Evolutionary conservation across 805 yeast genomes (phyloP).

Genomic region (Myxozyma mucilagina): DNA sequence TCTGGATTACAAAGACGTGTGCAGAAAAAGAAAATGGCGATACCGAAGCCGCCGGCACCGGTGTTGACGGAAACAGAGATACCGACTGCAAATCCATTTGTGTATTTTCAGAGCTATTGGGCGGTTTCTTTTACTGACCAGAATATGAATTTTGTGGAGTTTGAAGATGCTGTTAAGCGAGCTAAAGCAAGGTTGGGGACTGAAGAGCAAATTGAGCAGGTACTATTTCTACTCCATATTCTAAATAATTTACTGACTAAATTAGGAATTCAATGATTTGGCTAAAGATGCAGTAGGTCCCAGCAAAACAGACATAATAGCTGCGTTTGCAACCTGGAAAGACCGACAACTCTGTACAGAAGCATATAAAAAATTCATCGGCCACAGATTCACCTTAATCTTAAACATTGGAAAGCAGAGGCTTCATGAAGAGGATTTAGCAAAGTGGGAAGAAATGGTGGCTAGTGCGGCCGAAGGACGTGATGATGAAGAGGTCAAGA

Average conservation of each 20-base stretch:
- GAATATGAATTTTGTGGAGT: constrained; percentile 5
- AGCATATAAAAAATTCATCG: constrained; percentile 3
- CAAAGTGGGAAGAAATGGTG: constrained; percentile 2
- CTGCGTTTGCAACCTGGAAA: constrained; percentile 3
- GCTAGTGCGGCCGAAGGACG: neutral
- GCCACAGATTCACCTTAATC: constrained; percentile 1
- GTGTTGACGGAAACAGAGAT: neutral
- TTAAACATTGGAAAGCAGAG: constrained; percentile 4
- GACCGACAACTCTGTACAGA: neutral
- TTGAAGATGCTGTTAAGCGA: constrained; percentile 13
- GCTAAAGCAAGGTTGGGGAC: neutral
- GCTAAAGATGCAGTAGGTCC: constrained; percentile 1
- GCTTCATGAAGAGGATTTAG: constrained; percentile 13
- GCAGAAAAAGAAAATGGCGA: constrained; percentile 5
- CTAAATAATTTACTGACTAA: neutral
- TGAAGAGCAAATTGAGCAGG: neutral
- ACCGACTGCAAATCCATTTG: constrained; percentile 17
- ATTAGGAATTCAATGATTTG: constrained; percentile 5
- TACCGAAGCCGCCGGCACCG: constrained; percentile 18
- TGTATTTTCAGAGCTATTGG: constrained; percentile 15
- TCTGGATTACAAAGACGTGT: constrained; percentile 20
- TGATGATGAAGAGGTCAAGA: constrained; percentile 8
- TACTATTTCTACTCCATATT: neutral
- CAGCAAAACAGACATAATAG: neutral
- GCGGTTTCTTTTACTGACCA: constrained; percentile 13